Evolutionary conservation across 179 eudicot species (phyloP), one percentile per base, ranked within the genome.

Genomic region (Spergularia azorica): DNA sequence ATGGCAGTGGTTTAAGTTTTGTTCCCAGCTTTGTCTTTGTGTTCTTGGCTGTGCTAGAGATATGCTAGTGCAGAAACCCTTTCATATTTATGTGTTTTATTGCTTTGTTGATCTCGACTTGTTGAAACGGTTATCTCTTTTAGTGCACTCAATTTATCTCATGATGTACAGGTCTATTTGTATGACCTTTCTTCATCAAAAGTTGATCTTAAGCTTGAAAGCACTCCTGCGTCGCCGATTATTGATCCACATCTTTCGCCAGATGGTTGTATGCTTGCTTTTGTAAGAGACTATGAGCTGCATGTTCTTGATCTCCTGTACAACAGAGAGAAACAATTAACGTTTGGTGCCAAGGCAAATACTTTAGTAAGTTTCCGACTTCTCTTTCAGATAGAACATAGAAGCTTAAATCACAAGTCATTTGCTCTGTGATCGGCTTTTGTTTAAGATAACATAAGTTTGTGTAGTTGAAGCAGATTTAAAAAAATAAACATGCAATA

Each of bases 241-340:
- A 87, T 95, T 56, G 99, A 95, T 87, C 95, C 99, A 56, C 99
- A 93, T 85, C 85, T 91, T 72, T 95, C 99, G 58, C 97, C 95
- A 46, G 97, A 93, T 88, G 95, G 99, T 59, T 80, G 90, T 62
- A 93, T 89, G 97, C 92, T 95, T 62, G 88, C 97, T 62, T 95
- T 87, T 73, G 89, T 95, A 74, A 91, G 84, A 77, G 88, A 88
- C 77, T 72, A 78, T 55, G 95, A 95, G 83, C 74, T 93, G 77
- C 92, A 90, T 84, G 95, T 90, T 69, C 82, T 90, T 50, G 89
- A 93, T 81, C 85, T 93, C 77, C 79, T 85, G 59, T 78, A 77
- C 88, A 78, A 82, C 73, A 80, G 81, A 83, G 88, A 89, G 79
- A 91, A 91, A 79, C 94, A 87, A 78, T 82, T 95, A 73, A 93